Percentiles rank a stretch among this genome's conserved stretches.
Evolutionary conservation across 768 basidiomycete species (phyloP).

Genomic region (Auricularia auricula-judae): DNA sequence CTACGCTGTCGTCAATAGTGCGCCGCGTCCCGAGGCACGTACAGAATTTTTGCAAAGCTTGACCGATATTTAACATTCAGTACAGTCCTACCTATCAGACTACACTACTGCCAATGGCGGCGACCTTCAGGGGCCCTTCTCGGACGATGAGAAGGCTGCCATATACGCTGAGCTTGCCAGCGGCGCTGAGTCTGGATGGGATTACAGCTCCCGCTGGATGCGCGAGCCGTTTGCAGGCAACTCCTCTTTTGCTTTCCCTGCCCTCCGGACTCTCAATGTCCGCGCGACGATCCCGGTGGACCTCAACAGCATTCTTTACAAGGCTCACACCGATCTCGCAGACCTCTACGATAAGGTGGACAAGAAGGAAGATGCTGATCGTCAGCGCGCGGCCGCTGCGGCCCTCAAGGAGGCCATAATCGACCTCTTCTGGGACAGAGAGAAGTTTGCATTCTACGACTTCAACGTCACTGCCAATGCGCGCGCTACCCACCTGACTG

Average conservation of each 20-base stretch:
- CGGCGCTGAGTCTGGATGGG: conserved; percentile 72
- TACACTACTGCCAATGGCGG: conserved; percentile 63
- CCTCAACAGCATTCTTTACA: conserved; percentile 78
- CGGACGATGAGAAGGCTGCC: conserved; percentile 43
- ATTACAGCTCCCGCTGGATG: conserved; percentile 31
- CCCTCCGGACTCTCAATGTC: conserved; percentile 62
- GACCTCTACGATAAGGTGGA: conserved; percentile 33
- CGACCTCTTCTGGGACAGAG: conserved; percentile 77
- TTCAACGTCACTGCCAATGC: conserved; percentile 65
- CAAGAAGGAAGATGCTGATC: conserved; percentile 24
- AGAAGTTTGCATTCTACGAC: conserved; percentile 84
- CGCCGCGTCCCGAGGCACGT: conserved; percentile 80
- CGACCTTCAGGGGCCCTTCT: conserved; percentile 39
- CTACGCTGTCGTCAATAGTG: conserved; percentile 72
- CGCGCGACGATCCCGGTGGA: conserved; percentile 60
- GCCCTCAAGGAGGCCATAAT: conserved; percentile 58
- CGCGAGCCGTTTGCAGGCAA: conserved; percentile 26
- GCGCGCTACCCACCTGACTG: conserved; percentile 56
- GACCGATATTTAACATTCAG: background rate
- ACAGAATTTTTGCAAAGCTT: conserved; percentile 17
- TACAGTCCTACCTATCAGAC: conserved; percentile 35
- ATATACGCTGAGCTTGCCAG: conserved; percentile 83
- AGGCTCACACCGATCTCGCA: conserved; percentile 49
- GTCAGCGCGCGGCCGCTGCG: conserved; percentile 46
- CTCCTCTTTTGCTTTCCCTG: conserved; percentile 19